Evolutionary conservation across 2,329 filamentous ascomycete species (phyloP), one percentile per base, ranked within the genome.

Genomic region (Teratosphaeria pseudoeucalypti): DNA sequence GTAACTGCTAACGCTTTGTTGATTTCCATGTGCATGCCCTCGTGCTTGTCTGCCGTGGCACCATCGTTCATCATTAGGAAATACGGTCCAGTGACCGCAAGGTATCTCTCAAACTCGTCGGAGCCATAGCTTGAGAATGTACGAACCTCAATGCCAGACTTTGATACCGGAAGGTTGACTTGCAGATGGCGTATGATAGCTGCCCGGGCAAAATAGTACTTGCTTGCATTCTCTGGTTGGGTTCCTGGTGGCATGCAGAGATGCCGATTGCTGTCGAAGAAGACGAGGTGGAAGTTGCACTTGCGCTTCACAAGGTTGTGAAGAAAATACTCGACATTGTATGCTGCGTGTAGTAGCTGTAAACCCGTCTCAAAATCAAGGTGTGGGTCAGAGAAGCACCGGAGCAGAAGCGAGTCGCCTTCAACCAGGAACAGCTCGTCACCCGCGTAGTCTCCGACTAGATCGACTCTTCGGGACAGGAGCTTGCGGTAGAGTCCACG

Each of bases 391-490:
- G 76, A 74, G 55, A 90, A 81, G 66, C 82, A 86, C 60, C 87
- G 75, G 6, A 83, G 75, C 11, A 91, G 75, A n/a, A 91, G 72
- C 0, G 86, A 86, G 66, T 92, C 87, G 34, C 87, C 87, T 63
- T 91, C 86, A 34, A 91, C 80, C 26, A 87, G 75, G 69, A 90
- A 91, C 11, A 86, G 77, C 68, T 90, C 87, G 61, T 83, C 83
- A 26, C 88, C 87, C 3, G 86, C 86, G 72, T 88, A 91, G 68
- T 91, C 88, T 49, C 88, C 86, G 3, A 90, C 82, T 2, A 91
- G 79, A 65, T 89, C 85, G 32, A 88, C 78, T 56, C 73, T 73
- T 58, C 78, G 73, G 6, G 78, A 76, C 12, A 71, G 65, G 3
- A 78, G 70, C 12, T 66, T 68, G 60, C 73, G 74, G 67, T 81